phyloP scores from a whole-genome alignment of 2,329 filamentous ascomycete genomes.

The Colletotrichum godetiae region DNA sequence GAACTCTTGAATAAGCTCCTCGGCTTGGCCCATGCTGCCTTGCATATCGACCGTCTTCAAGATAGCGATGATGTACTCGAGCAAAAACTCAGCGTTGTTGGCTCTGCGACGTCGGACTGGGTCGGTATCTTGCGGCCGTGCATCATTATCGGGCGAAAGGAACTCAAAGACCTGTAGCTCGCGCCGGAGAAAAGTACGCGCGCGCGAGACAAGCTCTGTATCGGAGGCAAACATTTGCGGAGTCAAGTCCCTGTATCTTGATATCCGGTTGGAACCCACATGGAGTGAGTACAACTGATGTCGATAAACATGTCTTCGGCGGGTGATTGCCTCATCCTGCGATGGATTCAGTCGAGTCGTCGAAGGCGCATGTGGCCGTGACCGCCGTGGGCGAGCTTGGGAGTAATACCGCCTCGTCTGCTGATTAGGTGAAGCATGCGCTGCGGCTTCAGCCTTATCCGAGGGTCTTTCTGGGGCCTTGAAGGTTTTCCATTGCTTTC shows the following conservation, averaged over 20 bases:
- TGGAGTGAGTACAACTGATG: slow-evolving; percentile 81
- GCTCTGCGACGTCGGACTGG: slow-evolving; percentile 48
- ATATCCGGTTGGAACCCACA: slow-evolving; percentile 83
- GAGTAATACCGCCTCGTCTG: slow-evolving; percentile 14
- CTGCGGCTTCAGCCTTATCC: slow-evolving; percentile 1
- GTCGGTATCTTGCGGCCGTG: slow-evolving; percentile 19
- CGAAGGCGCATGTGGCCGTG: slow-evolving; percentile 36
- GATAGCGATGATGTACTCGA: slow-evolving; percentile 88
- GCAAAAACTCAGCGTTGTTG: slow-evolving; percentile 83
- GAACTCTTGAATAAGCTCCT: slow-evolving; percentile 82
- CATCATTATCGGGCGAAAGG: slow-evolving; percentile 53
- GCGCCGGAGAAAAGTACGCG: slow-evolving; percentile 83
- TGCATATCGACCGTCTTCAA: slow-evolving; percentile 86
- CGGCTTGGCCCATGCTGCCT: slow-evolving; percentile 80
- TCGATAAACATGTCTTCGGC: slow-evolving; percentile 79
- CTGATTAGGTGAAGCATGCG: background rate
- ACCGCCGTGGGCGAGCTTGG: slow-evolving; percentile 22
- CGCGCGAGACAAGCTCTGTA: slow-evolving; percentile 77
- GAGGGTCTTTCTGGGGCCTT: slow-evolving; percentile 36
- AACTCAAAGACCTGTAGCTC: slow-evolving; percentile 88
- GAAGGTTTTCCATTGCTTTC: slow-evolving; percentile 67
- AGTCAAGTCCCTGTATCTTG: slow-evolving; percentile 79
- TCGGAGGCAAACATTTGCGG: slow-evolving; percentile 74
- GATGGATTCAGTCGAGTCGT: slow-evolving; percentile 34
- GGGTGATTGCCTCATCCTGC: slow-evolving; percentile 55